Base-by-base conservation (phyloP, 2,329 filamentous ascomycete genomes). In the Trichothecium roseum region DNA sequence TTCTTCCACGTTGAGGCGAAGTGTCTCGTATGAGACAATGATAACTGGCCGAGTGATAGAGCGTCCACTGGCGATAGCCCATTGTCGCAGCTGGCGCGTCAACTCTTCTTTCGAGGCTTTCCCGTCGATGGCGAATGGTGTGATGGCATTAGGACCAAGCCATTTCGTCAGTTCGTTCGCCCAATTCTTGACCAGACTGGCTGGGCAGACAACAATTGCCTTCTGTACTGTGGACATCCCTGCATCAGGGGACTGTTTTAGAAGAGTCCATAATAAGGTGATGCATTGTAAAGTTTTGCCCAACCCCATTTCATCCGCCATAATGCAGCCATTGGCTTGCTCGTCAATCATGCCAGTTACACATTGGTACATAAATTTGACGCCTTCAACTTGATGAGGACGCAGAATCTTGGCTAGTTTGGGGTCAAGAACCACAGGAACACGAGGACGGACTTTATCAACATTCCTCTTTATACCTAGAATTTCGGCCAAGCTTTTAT, bases 231-330 rank as follows among this genome's bases (percentile, higher is more conserved):
- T 93, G 1, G 83, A 62, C 55, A 88, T 95, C 15, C 91, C 91
- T n/a, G 89, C 86, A 28, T 95, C 86, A 0, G 91, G 85, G 0
- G 88, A 94, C 53, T 98, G 91, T 56, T 95, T 96, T 13, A 98
- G 64, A 2, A 98, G 63, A 2, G 91, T 98, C 91, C 91, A 98
- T 69, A 98, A 81, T 34, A 98, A 71, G 1, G 91, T 76, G 50
- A 98, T 98, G 58, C 91, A 98, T 65, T 98, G 91, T 30, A 98
- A 62, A 14, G 91, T 98, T 63, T 98, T 98, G 38, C 91, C 91
- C 20, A 98, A 65, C 47, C 91, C 91, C 91, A 98, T 98, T 55
- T 95, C 91, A 55, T 98, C 91, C 36, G 91, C 91, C 91, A 98
- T 98, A 55, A 98, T 98, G 60, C 91, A 98, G 3, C 91, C 91